These are phyloP conservation scores for Entophlyctis luteolus DNA, from an alignment of 192 early-diverging fungal species.

Conservation along the genomic window DNA sequence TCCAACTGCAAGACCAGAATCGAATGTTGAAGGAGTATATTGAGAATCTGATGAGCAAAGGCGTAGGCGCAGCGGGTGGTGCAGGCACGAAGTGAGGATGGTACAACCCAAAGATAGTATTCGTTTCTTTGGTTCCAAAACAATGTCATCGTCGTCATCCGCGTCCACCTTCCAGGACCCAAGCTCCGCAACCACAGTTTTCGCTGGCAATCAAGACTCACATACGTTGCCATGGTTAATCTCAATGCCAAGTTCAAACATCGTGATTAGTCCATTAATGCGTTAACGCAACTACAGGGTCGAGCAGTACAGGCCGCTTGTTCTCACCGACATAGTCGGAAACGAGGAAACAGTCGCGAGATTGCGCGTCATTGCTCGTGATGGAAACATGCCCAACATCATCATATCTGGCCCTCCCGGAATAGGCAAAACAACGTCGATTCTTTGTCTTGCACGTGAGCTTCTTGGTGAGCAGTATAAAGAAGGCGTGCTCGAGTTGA, in stretches of 20 bases:
- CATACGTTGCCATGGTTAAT: conserved; percentile 14
- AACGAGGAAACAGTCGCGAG: conserved; percentile 88
- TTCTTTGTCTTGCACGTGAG: conserved; percentile 86
- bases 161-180: neutral
- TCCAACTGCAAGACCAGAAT: neutral
- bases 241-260: neutral
- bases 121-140: no score
- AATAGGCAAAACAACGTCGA: conserved; percentile 96
- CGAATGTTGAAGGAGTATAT: conserved; percentile 3
- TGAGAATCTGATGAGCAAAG: conserved; percentile 11
- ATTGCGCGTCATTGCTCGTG: conserved; percentile 76
- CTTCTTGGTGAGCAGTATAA: conserved; percentile 80
- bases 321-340: conserved; percentile 87
- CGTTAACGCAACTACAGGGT: conserved; percentile 60
- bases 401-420: conserved; percentile 87
- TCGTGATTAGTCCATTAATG: no score
- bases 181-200: neutral
- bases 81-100: neutral
- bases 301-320: conserved; percentile 88
- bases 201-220: conserved; percentile 24
- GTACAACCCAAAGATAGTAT: neutral
- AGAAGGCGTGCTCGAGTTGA: conserved; percentile 93
- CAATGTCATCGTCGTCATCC: neutral
- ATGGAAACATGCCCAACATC: conserved; percentile 95
- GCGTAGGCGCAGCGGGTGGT: conserved; percentile 4